Conservation (phyloP, 2,329 filamentous ascomycete genomes). For the Aspergillus quadrilineatus region DNA sequence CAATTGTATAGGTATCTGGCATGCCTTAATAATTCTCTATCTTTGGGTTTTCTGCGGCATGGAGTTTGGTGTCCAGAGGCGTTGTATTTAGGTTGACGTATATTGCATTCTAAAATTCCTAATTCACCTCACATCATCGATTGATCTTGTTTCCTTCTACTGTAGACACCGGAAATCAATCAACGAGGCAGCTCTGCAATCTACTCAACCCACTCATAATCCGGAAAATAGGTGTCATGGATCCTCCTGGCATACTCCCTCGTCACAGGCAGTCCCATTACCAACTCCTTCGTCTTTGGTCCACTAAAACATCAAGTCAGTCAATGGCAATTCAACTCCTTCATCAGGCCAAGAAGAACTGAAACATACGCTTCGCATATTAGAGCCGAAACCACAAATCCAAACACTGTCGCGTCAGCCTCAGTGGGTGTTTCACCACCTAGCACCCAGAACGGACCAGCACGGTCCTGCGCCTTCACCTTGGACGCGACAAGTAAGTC, state of each 20-base stretch:
- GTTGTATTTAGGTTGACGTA: conserved; percentile 17
- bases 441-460: conserved; percentile 57
- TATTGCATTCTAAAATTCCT: conserved; percentile 7
- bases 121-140: background rate
- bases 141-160: background rate
- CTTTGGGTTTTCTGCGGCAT: background rate
- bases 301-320: conserved; percentile 33
- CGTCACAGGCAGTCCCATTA: conserved; percentile 50
- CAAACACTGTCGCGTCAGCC: conserved; percentile 58
- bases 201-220: conserved; percentile 50
- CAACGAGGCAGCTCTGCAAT: background rate
- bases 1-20: conserved; percentile 6
- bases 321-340: conserved; percentile 6
- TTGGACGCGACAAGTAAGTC: conserved; percentile 43
- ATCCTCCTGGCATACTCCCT: conserved; percentile 59
- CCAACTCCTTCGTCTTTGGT: conserved; percentile 48
- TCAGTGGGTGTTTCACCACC: conserved; percentile 57
- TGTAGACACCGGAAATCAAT: background rate
- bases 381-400: conserved; percentile 56
- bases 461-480: conserved; percentile 25
- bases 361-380: conserved; percentile 54
- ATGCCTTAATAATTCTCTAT: conserved; percentile 3
- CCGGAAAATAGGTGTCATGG: conserved; percentile 57
- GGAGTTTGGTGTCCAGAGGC: conserved; percentile 9
- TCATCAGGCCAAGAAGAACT: background rate